Conservation (phyloP, 2,329 filamentous ascomycete species). For the Akanthomyces muscarius region DNA sequence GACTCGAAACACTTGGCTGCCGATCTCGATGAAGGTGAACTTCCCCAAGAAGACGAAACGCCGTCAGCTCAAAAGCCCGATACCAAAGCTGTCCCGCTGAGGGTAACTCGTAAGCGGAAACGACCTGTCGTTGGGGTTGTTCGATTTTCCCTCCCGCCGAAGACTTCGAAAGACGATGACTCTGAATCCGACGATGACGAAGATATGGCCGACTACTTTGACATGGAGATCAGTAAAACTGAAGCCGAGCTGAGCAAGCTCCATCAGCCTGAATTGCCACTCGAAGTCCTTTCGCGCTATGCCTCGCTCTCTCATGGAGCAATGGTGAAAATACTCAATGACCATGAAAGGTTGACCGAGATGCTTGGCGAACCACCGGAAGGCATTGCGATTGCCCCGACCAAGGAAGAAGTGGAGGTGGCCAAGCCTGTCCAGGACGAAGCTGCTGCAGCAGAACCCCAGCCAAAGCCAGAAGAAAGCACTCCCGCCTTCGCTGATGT, state of each 20-base stretch:
- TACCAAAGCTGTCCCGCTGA: not conserved
- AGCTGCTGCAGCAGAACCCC: not conserved
- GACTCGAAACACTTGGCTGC: not conserved
- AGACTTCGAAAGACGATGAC: slow-evolving; percentile 31
- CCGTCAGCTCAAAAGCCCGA: slow-evolving; percentile 8
- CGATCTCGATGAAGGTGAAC: slow-evolving; percentile 18
- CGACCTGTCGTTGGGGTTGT: slow-evolving; percentile 31
- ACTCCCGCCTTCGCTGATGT: not conserved
- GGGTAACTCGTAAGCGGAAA: slow-evolving; percentile 26
- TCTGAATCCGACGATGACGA: slow-evolving; percentile 55
- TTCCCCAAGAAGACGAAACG: slow-evolving; percentile 15
- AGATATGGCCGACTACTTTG: slow-evolving; percentile 54
- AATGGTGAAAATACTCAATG: slow-evolving; percentile 43
- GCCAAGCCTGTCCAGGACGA: not conserved
- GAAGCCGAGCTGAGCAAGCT: slow-evolving; percentile 47
- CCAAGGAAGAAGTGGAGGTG: slow-evolving; percentile 11
- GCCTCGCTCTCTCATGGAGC: slow-evolving; percentile 46
- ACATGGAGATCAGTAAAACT: slow-evolving; percentile 48
- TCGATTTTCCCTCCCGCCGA: slow-evolving; percentile 39
- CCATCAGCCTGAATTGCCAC: slow-evolving; percentile 35
- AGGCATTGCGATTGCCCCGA: slow-evolving; percentile 22
- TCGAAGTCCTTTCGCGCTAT: slow-evolving; percentile 42
- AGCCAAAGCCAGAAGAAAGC: not conserved
- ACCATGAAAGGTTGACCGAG: slow-evolving; percentile 40
- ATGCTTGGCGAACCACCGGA: slow-evolving; percentile 42